Percentiles rank a stretch among this genome's conserved stretches.
Conservation (phyloP, 345 rosid genomes). For the Camelina hispida region DNA sequence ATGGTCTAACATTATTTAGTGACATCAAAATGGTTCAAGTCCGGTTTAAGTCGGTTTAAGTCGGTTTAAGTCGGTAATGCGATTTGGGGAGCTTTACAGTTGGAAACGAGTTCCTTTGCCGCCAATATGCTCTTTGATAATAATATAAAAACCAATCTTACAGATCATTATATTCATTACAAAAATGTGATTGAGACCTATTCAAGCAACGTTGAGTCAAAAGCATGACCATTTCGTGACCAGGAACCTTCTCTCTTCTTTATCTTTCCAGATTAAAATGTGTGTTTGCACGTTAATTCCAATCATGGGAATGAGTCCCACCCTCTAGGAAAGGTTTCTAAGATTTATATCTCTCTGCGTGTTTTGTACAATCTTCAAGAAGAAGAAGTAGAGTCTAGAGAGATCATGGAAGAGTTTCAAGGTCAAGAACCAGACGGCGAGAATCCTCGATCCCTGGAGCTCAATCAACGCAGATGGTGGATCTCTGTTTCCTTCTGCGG, state of each 20-base stretch:
- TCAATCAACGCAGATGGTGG: slow-evolving; percentile 43
- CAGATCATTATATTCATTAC: neutral
- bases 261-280: slow-evolving; percentile 27
- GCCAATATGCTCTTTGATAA: slow-evolving; percentile 33
- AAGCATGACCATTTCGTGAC: slow-evolving; percentile 38
- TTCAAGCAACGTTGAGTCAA: slow-evolving; percentile 37
- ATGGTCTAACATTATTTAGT: too few relatives aligned
- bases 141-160: slow-evolving; percentile 13
- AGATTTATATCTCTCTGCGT: neutral
- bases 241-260: slow-evolving; percentile 20
- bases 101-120: slow-evolving; percentile 30
- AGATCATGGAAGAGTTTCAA: slow-evolving; percentile 37
- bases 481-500: slow-evolving; percentile 34
- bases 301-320: slow-evolving; percentile 32
- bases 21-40: slow-evolving; percentile 14
- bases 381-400: slow-evolving; percentile 27
- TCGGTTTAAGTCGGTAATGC: neutral
- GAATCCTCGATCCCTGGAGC: slow-evolving; percentile 15
- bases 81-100: neutral
- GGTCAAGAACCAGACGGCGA: slow-evolving; percentile 29
- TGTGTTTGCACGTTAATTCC: slow-evolving; percentile 43
- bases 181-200: neutral
- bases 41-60: slow-evolving; percentile 32
- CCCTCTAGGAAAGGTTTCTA: slow-evolving; percentile 17
- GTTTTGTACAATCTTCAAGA: neutral